Evolutionary conservation across 2,329 filamentous ascomycete genomes (phyloP).

Genomic region (Aspergillus cejpii): DNA sequence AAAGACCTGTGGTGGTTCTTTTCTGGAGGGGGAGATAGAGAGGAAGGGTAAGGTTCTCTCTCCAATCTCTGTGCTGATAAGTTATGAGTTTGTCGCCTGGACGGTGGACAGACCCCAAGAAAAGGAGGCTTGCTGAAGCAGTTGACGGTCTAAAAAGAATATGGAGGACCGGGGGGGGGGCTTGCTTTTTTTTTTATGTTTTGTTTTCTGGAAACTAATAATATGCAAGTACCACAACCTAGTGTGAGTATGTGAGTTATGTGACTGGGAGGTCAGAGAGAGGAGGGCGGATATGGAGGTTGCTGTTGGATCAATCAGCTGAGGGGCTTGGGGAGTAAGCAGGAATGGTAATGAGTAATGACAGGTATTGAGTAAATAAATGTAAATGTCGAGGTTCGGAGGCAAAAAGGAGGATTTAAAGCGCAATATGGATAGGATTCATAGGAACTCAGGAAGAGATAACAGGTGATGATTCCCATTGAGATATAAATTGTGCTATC

Average conservation of each 20-base stretch:
- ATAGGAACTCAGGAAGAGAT: slow-evolving; percentile 3
- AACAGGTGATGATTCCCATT: slow-evolving; percentile 12
- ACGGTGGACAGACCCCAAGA: slow-evolving; percentile 19
- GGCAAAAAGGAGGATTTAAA: background rate
- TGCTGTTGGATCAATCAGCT: slow-evolving; percentile 25
- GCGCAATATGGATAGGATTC: slow-evolving; percentile 1
- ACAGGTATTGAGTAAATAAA: too few relatives aligned
- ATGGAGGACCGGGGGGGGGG: slow-evolving; percentile 13
- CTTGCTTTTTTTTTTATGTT: background rate
- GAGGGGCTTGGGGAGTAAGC: slow-evolving; percentile 15
- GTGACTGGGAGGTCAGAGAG: slow-evolving; percentile 2
- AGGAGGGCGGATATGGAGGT: slow-evolving; percentile 13
- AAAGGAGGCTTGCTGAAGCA: slow-evolving; percentile 16
- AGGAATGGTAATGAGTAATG: slow-evolving; percentile 14
- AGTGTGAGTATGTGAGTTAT: slow-evolving; percentile 12
- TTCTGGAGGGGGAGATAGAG: slow-evolving; percentile 6
- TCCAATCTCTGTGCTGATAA: slow-evolving; percentile 6
- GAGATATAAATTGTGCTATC: slow-evolving; percentile 16
- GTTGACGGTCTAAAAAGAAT: slow-evolving; percentile 11
- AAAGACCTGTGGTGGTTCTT: slow-evolving; percentile 5
- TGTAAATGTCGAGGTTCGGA: background rate
- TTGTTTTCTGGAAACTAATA: slow-evolving; percentile 14
- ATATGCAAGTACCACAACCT: slow-evolving; percentile 20
- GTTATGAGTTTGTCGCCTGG: slow-evolving; percentile 21
- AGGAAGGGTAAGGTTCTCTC: slow-evolving; percentile 1